Conservation (phyloP, 2,329 filamentous ascomycete species). For the Furcasterigmium furcatum region DNA sequence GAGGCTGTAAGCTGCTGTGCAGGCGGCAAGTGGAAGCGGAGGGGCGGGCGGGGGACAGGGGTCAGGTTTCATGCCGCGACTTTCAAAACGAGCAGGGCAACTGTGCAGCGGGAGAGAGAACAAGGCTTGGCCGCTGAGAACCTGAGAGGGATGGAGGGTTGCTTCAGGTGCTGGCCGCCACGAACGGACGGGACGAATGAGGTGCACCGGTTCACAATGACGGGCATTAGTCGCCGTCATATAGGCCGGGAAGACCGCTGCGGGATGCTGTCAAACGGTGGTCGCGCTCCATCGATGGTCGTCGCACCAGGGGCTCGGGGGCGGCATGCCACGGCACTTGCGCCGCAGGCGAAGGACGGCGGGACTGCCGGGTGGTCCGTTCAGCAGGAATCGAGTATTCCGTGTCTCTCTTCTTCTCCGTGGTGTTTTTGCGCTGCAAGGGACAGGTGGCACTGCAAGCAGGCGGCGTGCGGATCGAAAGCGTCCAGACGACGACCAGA, state of each 20-base stretch:
- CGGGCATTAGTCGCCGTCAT: too few species aligned
- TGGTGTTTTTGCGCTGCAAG: too few species aligned
- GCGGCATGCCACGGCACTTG: constrained; percentile 1
- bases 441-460: too few species aligned
- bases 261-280: neutral
- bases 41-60: constrained; percentile 1
- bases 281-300: neutral
- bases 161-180: constrained; percentile 3
- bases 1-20: too few species aligned
- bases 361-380: too few species aligned
- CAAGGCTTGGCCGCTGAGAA: neutral
- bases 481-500: neutral
- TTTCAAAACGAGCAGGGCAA: constrained; percentile 1
- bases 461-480: too few species aligned
- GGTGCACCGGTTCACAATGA: neutral
- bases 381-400: too few species aligned
- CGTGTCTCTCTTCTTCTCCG: too few species aligned
- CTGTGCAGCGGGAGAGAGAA: neutral
- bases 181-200: neutral
- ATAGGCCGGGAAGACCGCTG: constrained; percentile 2
- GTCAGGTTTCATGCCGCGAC: constrained; percentile 1
- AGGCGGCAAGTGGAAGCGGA: neutral
- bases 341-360: too few species aligned
- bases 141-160: neutral
- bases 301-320: constrained; percentile 1